These are phyloP conservation scores for Coniella lustricola DNA, from an alignment of 2,329 filamentous ascomycete genomes.

Conservation along the genomic window DNA sequence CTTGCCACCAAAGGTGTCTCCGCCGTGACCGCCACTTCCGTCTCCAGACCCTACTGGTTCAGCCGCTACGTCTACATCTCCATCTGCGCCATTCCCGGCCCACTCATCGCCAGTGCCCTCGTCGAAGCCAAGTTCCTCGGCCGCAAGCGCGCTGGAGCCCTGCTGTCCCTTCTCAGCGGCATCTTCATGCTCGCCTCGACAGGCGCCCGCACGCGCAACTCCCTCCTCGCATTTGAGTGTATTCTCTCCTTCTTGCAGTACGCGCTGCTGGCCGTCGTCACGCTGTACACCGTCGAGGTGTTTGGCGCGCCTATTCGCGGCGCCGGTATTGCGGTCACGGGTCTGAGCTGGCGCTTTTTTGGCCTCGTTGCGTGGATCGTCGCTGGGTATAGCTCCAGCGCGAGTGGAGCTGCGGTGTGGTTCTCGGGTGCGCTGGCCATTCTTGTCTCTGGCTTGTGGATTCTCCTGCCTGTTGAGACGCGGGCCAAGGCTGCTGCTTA, in stretches of 20 bases:
- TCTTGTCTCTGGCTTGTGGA: background rate
- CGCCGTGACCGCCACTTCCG: background rate
- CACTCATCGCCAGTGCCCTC: background rate
- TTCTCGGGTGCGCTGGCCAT: slow-evolving; percentile 2
- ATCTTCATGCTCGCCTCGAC: slow-evolving; percentile 2
- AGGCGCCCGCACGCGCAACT: background rate
- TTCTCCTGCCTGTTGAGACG: background rate
- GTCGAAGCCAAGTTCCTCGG: background rate
- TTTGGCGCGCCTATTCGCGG: slow-evolving; percentile 3
- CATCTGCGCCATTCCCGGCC: slow-evolving; percentile 2
- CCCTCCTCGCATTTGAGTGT: background rate
- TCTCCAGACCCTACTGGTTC: background rate
- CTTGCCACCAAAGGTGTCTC: background rate
- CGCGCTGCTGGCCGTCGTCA: background rate
- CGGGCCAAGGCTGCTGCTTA: background rate
- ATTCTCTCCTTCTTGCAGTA: background rate
- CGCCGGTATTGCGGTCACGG: background rate
- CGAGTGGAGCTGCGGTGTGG: background rate
- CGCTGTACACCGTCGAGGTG: slow-evolving; percentile 2
- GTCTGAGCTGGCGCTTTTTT: background rate
- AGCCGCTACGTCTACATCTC: slow-evolving; percentile 3
- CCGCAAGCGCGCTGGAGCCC: background rate
- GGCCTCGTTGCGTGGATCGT: slow-evolving; percentile 1
- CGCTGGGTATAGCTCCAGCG: background rate
- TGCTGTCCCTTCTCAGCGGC: background rate